phyloP scores from a whole-genome alignment of 1,139 yeast species.

The Nakaseomyces glabratus region DNA sequence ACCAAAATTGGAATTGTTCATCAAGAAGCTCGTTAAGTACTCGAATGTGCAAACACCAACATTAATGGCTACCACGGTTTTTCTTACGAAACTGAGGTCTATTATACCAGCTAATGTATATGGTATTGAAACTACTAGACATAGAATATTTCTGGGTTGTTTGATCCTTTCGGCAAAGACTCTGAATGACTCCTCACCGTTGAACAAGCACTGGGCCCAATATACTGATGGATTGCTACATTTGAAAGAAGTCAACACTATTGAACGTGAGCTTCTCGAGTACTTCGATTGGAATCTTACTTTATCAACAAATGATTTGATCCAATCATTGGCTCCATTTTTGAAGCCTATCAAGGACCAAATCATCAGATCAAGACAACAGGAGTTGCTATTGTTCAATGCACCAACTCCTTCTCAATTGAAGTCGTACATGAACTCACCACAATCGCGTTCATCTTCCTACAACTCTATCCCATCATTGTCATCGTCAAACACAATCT shows the following conservation, averaged over 20 bases:
- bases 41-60: conserved; percentile 95
- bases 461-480: conserved; percentile 23
- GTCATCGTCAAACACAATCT: conserved; percentile 22
- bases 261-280: conserved; percentile 78
- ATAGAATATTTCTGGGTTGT: conserved; percentile 82
- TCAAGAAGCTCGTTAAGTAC: conserved; percentile 58
- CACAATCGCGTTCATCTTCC: conserved; percentile 19
- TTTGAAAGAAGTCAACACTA: conserved; percentile 74
- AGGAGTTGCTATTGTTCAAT: conserved; percentile 16
- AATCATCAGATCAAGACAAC: conserved; percentile 11
- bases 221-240: conserved; percentile 79
- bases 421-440: conserved; percentile 9
- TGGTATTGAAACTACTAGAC: conserved; percentile 91
- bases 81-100: conserved; percentile 64
- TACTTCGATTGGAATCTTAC: conserved; percentile 78
- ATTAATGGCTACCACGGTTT: conserved; percentile 81
- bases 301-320: conserved; percentile 60
- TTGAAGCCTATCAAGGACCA: conserved; percentile 55
- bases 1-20: conserved; percentile 49
- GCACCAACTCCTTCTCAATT: conserved; percentile 14
- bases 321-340: conserved; percentile 63
- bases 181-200: conserved; percentile 85
- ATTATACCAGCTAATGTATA: conserved; percentile 80
- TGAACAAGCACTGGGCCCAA: conserved; percentile 91
- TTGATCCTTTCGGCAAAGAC: conserved; percentile 83